phyloP scores from a whole-genome alignment of 2,329 filamentous ascomycete species.

The Microascus cirrosus region DNA sequence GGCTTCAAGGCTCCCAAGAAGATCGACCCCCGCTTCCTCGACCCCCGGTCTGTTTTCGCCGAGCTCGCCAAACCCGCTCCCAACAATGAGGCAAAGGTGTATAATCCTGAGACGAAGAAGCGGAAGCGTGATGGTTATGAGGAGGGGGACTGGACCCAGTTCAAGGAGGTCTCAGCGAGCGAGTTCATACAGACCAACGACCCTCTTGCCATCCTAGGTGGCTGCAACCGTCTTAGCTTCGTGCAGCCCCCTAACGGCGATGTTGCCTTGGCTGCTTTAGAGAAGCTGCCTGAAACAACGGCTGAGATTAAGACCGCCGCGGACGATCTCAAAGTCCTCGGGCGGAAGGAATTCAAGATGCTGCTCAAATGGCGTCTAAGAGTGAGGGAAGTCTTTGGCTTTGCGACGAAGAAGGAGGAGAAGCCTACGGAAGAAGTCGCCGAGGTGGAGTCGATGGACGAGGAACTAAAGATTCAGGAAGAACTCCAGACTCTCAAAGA shows the following conservation, averaged over 20 bases:
- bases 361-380: slow-evolving; percentile 82
- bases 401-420: slow-evolving; percentile 60
- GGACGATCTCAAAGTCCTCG: slow-evolving; percentile 76
- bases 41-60: slow-evolving; percentile 81
- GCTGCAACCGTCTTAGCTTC: slow-evolving; percentile 75
- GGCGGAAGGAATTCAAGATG: slow-evolving; percentile 87
- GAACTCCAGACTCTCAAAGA: slow-evolving; percentile 77
- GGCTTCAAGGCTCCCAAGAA: slow-evolving; percentile 93
- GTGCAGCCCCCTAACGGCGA: slow-evolving; percentile 70
- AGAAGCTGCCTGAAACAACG: slow-evolving; percentile 79
- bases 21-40: slow-evolving; percentile 85
- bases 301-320: slow-evolving; percentile 71
- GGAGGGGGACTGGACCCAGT: slow-evolving; percentile 87
- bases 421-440: slow-evolving; percentile 61
- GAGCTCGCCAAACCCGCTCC: slow-evolving; percentile 76
- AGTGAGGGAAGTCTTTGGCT: slow-evolving; percentile 82
- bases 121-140: slow-evolving; percentile 96
- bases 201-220: slow-evolving; percentile 83
- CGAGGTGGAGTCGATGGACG: slow-evolving; percentile 82
- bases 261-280: slow-evolving; percentile 74
- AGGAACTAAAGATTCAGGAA: slow-evolving; percentile 82
- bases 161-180: slow-evolving; percentile 77
- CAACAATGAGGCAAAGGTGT: slow-evolving; percentile 96
- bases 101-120: slow-evolving; percentile 96
- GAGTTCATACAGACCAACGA: slow-evolving; percentile 92